Evolutionary conservation across 192 early-diverging fungal genomes (phyloP).

Genomic region (Rhizoclosmatium globosum): DNA sequence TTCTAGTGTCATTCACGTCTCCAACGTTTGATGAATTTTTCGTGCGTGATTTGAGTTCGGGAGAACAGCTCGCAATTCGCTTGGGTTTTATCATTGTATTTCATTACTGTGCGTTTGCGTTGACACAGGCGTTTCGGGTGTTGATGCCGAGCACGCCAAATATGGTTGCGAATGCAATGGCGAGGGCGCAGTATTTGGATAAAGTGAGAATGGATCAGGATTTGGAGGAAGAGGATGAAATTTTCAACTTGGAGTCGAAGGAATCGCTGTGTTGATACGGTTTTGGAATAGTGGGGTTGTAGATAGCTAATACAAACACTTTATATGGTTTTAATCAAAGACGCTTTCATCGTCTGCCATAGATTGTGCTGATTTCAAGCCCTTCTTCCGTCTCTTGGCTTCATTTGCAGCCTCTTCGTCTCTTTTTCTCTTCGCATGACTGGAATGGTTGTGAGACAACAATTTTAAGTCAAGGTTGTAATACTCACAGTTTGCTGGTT

Average conservation of each 20-base stretch:
- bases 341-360: neutral
- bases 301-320: neutral
- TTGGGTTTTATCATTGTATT: slow-evolving; percentile 38
- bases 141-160: slow-evolving; percentile 25
- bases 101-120: slow-evolving; percentile 28
- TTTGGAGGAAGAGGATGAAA: slow-evolving; percentile 43
- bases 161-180: slow-evolving; percentile 27
- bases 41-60: neutral
- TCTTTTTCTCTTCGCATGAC: slow-evolving; percentile 6
- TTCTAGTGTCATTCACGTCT: slow-evolving; percentile 33
- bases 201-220: slow-evolving; percentile 29
- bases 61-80: slow-evolving; percentile 25
- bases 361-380: neutral
- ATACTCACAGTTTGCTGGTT: slow-evolving; percentile 39
- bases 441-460: neutral
- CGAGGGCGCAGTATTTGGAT: slow-evolving; percentile 37
- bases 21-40: slow-evolving; percentile 35
- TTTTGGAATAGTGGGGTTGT: neutral
- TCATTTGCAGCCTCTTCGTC: slow-evolving; percentile 27
- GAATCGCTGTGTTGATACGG: neutral
- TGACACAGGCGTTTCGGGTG: slow-evolving; percentile 10
- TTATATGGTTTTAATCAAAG: neutral
- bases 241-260: slow-evolving; percentile 22
- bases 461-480: neutral
- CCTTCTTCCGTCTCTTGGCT: slow-evolving; percentile 32